phyloP scores from a whole-genome alignment of 768 basidiomycete genomes.

The Tricholoma saponaceum region DNA sequence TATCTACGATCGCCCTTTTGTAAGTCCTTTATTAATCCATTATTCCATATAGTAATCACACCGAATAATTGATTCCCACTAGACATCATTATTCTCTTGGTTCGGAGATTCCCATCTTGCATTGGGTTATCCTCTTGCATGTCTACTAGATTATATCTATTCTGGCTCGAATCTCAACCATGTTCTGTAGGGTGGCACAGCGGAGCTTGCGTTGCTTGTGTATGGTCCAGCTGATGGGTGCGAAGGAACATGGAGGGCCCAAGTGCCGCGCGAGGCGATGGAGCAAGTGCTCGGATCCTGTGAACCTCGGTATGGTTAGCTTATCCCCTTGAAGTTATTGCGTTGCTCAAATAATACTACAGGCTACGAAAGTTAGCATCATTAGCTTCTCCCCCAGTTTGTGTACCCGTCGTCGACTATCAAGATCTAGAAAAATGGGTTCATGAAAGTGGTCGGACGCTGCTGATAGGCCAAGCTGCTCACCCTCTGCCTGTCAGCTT shows the following conservation, averaged over 20 bases:
- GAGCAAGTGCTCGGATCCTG: conserved; percentile 22
- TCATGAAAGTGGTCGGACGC: conserved; percentile 38
- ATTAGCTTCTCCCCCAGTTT: conserved; percentile 27
- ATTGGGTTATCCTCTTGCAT: conserved; percentile 29
- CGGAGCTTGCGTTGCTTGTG: conserved; percentile 24
- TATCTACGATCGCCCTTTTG: conserved; percentile 25
- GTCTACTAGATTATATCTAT: conserved; percentile 3
- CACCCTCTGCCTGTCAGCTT: conserved; percentile 51
- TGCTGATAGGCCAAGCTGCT: conserved; percentile 54
- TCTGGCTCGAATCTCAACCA: background rate
- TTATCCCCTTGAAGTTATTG: background rate
- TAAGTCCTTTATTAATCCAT: conserved; percentile 12
- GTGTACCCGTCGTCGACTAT: conserved; percentile 35
- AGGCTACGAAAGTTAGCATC: conserved; percentile 35
- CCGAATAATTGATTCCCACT: background rate
- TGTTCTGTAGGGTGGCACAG: conserved; percentile 30
- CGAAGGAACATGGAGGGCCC: conserved; percentile 26
- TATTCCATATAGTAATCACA: too few relatives aligned
- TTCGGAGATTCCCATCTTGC: conserved; percentile 28
- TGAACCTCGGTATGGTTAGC: conserved; percentile 30
- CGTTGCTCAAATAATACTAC: background rate
- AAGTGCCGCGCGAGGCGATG: conserved; percentile 28
- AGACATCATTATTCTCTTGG: conserved; percentile 31
- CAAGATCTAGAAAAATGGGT: conserved; percentile 49
- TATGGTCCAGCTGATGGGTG: conserved; percentile 27